Base-by-base conservation (phyloP, 2,329 filamentous ascomycete genomes). In the Talaromyces verruculosus region DNA sequence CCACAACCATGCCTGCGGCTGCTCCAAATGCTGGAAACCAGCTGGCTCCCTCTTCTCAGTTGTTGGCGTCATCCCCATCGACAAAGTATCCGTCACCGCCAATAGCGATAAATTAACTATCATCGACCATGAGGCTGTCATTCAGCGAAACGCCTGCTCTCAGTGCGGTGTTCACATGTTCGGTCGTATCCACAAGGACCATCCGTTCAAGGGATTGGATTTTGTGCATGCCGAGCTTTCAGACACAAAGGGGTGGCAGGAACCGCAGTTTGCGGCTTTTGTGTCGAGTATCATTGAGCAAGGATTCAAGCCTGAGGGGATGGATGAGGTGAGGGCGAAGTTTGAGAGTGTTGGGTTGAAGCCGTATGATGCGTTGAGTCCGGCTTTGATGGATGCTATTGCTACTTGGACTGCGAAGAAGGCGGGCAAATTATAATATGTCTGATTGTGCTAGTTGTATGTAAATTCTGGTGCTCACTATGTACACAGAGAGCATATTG, bases 11-110 rank as follows among this genome's bases (percentile, higher is more conserved):
- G 87, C 86, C 64, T 90, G 88, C 77, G 88, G 88, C 68, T 90
- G 88, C 79, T 89, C 87, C 64, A 88, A 90, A 76, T 90, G 88
- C 84, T 91, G 87, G 87, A 91, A 90, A 77, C 88, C 88, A 5
- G 66, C 76, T 1, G 86, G 86, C 35, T 82, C 87, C 0, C 83
- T 90, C 67, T 90, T 91, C 81, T 85, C 85, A 67, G 72, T 90
- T 70, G 82, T 91, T 58, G 88, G 79, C 66, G 88, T 90, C 63
- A 77, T 90, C 2, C 84, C 88, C 5, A 74, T 76, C 7, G 83
- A 85, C 61, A 80, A 85, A 61, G 68, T 90, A 58, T 71, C 73
- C 22, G 85, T 90, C 19, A 85, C 85, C 0, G 83, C 86, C 71
- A 85, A 88, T 77, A 80, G 60, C 17, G 69, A 82, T 67, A 90